A percentile compares a stretch with the other conserved stretches of the same genome.
Evolutionary conservation across 441 rosid genomes (phyloP).

Genomic region (Brassica balearica): DNA sequence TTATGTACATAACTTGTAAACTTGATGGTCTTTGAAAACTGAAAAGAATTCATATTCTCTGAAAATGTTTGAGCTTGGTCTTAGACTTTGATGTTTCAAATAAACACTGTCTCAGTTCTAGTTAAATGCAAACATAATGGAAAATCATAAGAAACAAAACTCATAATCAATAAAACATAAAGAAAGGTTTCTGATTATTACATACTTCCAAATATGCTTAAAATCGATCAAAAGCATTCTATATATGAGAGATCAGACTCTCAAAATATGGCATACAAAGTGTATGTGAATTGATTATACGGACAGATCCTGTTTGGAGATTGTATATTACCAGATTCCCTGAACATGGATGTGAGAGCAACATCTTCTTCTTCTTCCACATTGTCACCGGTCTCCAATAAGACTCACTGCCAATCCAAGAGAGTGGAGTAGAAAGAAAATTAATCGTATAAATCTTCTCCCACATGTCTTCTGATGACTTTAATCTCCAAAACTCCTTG

Average conservation of each 20-base stretch:
- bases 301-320: background rate
- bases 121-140: background rate
- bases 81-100: constrained; percentile 1
- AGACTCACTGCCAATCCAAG: background rate
- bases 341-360: background rate
- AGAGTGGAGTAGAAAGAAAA: background rate
- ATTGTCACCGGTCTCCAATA: background rate
- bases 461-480: background rate
- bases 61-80: background rate
- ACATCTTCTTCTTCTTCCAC: background rate
- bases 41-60: too few relatives aligned
- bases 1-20: too few relatives aligned
- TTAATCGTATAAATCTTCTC: background rate
- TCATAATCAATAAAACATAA: background rate
- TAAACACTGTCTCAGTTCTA: background rate
- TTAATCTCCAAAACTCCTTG: background rate
- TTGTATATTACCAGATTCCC: background rate
- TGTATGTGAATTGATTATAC: background rate
- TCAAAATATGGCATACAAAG: background rate
- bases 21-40: too few relatives aligned
- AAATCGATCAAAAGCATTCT: background rate
- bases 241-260: background rate
- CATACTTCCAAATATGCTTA: constrained; percentile 1
- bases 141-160: background rate
- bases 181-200: background rate